Percentiles rank a stretch among this genome's conserved stretches.
Conservation (phyloP, 345 rosid species). For the Diplotaxis tenuifolia region DNA sequence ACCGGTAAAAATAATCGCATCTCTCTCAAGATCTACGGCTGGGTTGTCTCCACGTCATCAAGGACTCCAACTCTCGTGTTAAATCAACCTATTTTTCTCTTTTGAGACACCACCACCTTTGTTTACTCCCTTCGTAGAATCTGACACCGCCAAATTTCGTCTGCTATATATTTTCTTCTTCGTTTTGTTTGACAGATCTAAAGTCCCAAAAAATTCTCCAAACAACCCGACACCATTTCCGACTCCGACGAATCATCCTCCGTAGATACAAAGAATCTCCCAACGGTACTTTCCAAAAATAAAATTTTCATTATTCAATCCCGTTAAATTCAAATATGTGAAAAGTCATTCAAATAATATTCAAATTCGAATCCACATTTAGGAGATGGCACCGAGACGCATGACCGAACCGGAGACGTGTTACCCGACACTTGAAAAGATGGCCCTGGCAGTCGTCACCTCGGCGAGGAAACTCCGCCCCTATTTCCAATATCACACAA, state of each 20-base stretch:
- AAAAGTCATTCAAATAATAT: too few species aligned
- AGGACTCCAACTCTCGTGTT: conserved; percentile 8
- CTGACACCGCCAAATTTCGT: conserved; percentile 15
- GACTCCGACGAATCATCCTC: too few species aligned
- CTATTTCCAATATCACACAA: too few species aligned
- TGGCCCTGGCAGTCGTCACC: too few species aligned
- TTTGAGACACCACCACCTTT: conserved; percentile 12
- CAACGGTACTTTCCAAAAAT: background rate
- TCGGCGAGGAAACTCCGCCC: too few species aligned
- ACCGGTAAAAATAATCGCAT: background rate
- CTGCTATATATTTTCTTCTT: background rate
- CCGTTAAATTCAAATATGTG: too few species aligned
- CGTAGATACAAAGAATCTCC: background rate
- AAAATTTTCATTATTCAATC: too few species aligned
- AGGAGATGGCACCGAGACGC: too few species aligned
- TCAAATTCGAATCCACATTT: too few species aligned
- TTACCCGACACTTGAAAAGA: too few species aligned
- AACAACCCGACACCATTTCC: background rate
- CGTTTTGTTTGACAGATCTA: background rate
- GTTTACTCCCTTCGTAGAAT: conserved; percentile 21
- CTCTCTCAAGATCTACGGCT: conserved; percentile 14
- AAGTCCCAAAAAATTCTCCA: background rate
- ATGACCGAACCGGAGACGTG: too few species aligned
- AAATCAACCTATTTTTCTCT: background rate
- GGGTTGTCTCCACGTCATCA: conserved; percentile 5